Base-by-base conservation (phyloP, 345 rosid species). In the Kernera saxatilis region DNA sequence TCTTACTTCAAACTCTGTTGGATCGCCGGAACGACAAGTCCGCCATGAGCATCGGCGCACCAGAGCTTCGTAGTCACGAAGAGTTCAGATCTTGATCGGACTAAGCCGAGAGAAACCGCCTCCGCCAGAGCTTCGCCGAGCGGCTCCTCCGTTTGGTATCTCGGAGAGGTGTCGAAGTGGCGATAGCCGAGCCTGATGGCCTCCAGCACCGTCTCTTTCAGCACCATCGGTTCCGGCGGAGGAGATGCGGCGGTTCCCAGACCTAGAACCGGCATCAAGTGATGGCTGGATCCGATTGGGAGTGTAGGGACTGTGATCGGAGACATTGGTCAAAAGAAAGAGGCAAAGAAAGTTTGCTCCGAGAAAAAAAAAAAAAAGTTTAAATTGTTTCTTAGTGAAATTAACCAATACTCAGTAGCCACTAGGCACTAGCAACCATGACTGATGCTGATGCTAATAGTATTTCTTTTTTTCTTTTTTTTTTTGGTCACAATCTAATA, bases 41-140 rank as follows among this genome's bases (percentile, higher is more conserved):
- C 82, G 1, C n/a, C 69, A 44, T 91, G 83, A 55, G 89, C 84
- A 13, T 84, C 79, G 14, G 77, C 39, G 26, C 85, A 55, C 83
- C 87, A 85, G 0, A 88, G 84, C 70, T 91, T 91, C 1, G 91
- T 74, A 62, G 95, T 88, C 53, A 88, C 74, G 67, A 88, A 87
- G 23, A 91, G 59, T 1, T 86, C 85, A 13, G 83, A 75, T 10
- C 89, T 67, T 12, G 85, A 79, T 26, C 13, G 35, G 22, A 91
- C 55, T 8, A 83, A 78, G 0, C 86, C 83, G 1, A 59, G 80
- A 2, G 54, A 22, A 8, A 84, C 33, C 5, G 94, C 91, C 21
- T 83, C 91, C 0, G 55, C 54, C 2, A 91, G 25, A 8, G 89
- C 95, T 56, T 77, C 82, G 0, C 91, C 97, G 2, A 87, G 68